These are phyloP conservation scores for Fraxinus dipetala DNA, from an alignment of 305 asterid genomes.

Conservation along the genomic window DNA sequence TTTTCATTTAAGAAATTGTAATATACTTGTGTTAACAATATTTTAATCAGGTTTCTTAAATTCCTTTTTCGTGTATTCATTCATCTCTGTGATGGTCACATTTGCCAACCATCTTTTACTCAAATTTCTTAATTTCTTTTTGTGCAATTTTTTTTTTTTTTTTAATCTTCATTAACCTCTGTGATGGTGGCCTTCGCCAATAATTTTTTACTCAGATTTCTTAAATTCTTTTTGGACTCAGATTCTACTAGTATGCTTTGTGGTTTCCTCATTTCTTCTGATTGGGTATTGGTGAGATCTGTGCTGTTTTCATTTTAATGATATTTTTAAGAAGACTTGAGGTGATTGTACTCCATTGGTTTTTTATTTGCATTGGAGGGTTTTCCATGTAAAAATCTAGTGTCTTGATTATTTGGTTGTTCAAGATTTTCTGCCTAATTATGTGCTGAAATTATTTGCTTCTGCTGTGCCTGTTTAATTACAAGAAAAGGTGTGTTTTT, in stretches of 20 bases:
- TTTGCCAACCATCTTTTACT: background rate
- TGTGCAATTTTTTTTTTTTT: background rate
- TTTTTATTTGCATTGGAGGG: background rate
- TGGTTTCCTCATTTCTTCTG: background rate
- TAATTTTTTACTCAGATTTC: background rate
- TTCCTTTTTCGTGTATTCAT: background rate
- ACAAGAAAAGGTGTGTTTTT: background rate
- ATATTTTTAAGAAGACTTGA: background rate
- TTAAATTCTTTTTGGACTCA: background rate
- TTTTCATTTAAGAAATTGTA: background rate
- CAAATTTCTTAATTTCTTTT: background rate
- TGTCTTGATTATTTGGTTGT: background rate
- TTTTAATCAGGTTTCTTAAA: background rate
- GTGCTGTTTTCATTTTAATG: background rate
- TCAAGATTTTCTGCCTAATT: background rate
- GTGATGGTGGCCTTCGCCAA: background rate
- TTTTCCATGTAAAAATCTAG: background rate
- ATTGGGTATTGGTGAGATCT: background rate
- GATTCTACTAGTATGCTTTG: background rate
- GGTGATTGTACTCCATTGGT: background rate
- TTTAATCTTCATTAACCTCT: background rate
- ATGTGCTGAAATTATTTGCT: background rate
- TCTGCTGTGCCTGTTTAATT: background rate
- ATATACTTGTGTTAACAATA: background rate
- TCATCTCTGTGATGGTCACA: background rate